Evolutionary conservation across 2,329 filamentous ascomycete genomes (phyloP), one percentile per base, ranked within the genome.

Genomic region (Cladobotryum mycophilum): DNA sequence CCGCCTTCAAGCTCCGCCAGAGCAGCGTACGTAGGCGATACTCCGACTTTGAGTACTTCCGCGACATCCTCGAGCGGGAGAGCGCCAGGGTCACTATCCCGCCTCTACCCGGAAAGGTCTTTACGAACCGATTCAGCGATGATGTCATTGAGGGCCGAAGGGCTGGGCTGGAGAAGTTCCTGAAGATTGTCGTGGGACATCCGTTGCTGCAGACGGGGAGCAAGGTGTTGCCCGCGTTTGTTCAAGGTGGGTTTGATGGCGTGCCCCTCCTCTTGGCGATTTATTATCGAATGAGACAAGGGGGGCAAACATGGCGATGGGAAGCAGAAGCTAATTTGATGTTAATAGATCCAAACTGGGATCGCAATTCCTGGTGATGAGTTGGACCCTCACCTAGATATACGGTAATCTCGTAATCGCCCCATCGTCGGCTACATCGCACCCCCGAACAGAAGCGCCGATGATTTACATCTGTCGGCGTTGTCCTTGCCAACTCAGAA

Each of bases 21-120:
- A 90, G 85, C 57, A 82, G 84, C 60, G 93, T 99, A 55, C 89
- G 91, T 60, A 85, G 93, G 56, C 89, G 93, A 47, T 99, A 99
- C 76, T 93, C 87, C 51, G 93, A 99, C 71, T 99, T 99, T 69
- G 93, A 99, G 74, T 92, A 96, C 74, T 99, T 99, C 71, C 88
- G 93, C 66, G 93, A 99, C 70, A 95, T 97, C 57, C 82, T 99
- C 54, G 93, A 99, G 80, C 85, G 93, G 60, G 93, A 99, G 74
- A 88, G 83, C 61, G 91, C 91, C 52, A 82, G 92, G 58, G 93
- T 99, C 52, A 96, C 90, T 18, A 99, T 99, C 64, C 93, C 93
- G 1, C 92, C 93, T 5, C 75, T 99, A 56, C 93, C 93, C 0
- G 93, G 93, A 47, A 99, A 97, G 73, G 93, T 99, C 50, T 96